Base-by-base conservation (phyloP, 306 rosid species). In the Inga oerstediana region DNA sequence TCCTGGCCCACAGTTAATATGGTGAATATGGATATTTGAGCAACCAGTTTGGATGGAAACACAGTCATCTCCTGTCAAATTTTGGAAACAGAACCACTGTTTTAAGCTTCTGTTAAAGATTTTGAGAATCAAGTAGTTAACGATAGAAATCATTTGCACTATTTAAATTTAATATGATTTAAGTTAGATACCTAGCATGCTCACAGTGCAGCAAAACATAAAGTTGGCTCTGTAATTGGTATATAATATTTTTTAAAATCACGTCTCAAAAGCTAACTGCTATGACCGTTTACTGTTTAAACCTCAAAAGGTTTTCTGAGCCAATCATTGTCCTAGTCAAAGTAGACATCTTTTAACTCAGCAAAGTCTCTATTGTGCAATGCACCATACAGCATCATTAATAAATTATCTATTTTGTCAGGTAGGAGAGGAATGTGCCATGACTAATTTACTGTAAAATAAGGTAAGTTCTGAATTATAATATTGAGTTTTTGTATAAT, bases 41-140 rank as follows among this genome's bases (percentile, higher is more conserved):
- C 99, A 93, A 69, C 98, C 98, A 7, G 97, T 92, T 83, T 96
- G 99, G 79, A 93, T 92, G 97, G 99, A 96, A 67, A 96, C 89
- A 90, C 99, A 96, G 91, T 96, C 98, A 91, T 96, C 99, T 44
- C 99, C 99, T 96, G 90, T 74, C 27, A 43, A 45, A 44, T 24
- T 13, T 24, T 44, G 32, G 0, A 72, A 39, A 66, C 77, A 80
- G 56, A 67, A 7, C 64, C 43, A 79, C 19, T 82, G 52, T 77
- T 65, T 76, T 80, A 67, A 79, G 66, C 74, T 74, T 79, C 32
- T 35, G 11, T 64, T 45, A n/a, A 11, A 64, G 73, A 75, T 76
- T 46, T 48, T 35, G 76, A 74, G 73, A 44, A 43, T 13, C 24
- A 46, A 27, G 24, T 16, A 80, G 15, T 46, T 72, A 46, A 80